Percentiles rank a stretch among this genome's conserved stretches.
phyloP scores from a whole-genome alignment of 345 rosid genomes.

The Isatis tinctoria region DNA sequence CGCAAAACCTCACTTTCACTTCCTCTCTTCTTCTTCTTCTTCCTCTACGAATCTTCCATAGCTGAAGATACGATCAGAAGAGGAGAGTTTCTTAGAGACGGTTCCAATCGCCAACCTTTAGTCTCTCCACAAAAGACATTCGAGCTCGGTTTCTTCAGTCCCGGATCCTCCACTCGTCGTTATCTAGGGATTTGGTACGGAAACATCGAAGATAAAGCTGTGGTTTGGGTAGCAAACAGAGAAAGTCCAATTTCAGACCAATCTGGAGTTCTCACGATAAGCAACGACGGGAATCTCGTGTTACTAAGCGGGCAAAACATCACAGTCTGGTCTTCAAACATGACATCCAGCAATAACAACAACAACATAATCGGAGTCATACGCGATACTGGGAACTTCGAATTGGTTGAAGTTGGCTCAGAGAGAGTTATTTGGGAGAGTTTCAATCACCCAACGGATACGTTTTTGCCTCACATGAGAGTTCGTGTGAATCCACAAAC shows the following conservation, averaged over 20 bases:
- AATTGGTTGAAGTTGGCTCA: constrained; percentile 27
- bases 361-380: constrained; percentile 34
- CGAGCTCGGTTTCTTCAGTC: constrained; percentile 39
- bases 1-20: background rate
- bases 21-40: background rate
- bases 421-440: constrained; percentile 49
- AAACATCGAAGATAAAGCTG: constrained; percentile 33
- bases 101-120: constrained; percentile 9
- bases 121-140: constrained; percentile 24
- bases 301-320: constrained; percentile 38
- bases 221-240: constrained; percentile 54
- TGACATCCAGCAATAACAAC: constrained; percentile 12
- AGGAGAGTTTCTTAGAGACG: constrained; percentile 29
- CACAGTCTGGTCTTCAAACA: constrained; percentile 48
- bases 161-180: constrained; percentile 7
- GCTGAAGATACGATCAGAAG: constrained; percentile 23
- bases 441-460: constrained; percentile 58
- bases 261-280: constrained; percentile 44
- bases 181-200: constrained; percentile 35
- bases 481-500: constrained; percentile 35
- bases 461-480: constrained; percentile 57
- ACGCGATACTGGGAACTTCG: constrained; percentile 33
- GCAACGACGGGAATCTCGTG: constrained; percentile 48
- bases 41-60: constrained; percentile 6
- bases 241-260: constrained; percentile 40